Percentiles rank a stretch among this genome's conserved stretches.
phyloP scores from a whole-genome alignment of 2,329 filamentous ascomycete species.

The Trichoderma sp. region DNA sequence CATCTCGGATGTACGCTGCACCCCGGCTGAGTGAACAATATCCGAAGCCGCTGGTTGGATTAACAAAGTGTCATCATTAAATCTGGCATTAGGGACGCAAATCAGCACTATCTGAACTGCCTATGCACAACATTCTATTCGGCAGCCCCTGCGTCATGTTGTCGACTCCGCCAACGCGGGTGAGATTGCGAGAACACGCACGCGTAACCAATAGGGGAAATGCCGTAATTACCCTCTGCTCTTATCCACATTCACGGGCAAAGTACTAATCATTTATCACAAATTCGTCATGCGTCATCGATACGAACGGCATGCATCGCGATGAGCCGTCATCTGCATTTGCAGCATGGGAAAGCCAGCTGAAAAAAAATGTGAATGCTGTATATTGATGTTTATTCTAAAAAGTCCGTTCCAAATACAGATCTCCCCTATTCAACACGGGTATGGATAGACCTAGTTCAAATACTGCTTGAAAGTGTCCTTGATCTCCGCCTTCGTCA shows the following conservation, averaged over 20 bases:
- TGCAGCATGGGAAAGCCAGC: background rate
- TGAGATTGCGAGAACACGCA: background rate
- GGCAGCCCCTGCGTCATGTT: background rate
- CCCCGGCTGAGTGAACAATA: background rate
- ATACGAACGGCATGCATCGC: background rate
- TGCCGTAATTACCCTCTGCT: background rate
- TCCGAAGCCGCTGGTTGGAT: background rate
- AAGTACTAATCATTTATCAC: background rate
- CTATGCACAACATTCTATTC: background rate
- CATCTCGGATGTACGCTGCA: background rate
- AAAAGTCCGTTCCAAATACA: background rate
- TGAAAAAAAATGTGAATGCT: background rate
- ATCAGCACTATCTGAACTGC: background rate
- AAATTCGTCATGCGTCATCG: background rate
- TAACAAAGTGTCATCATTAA: background rate
- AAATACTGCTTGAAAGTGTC: slow-evolving; percentile 36
- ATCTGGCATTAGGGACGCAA: background rate
- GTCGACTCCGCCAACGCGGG: background rate
- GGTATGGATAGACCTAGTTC: background rate
- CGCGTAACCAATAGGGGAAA: background rate
- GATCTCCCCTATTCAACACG: background rate
- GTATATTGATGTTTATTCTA: background rate
- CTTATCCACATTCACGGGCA: background rate
- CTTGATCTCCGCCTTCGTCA: slow-evolving; percentile 47
- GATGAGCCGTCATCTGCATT: background rate